Percentiles rank a stretch among this genome's conserved stretches.
Evolutionary conservation across 176 grass and related monocot species (phyloP).

Genomic region (Tillandsia fasciculata): DNA sequence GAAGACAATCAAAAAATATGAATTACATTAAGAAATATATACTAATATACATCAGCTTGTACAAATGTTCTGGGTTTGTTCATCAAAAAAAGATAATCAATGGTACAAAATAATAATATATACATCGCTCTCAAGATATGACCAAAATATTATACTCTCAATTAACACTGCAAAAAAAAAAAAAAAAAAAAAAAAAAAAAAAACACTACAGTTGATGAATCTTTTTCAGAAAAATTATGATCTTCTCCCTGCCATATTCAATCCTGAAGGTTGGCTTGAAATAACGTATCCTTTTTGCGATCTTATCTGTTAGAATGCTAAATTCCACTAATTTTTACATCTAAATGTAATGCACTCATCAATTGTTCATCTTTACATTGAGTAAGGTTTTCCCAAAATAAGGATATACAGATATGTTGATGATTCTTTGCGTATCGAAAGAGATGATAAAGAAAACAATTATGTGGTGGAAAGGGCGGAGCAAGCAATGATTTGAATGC

Average conservation of each 20-base stretch:
- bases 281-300: slow-evolving; percentile 84
- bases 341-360: neutral
- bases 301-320: too few relatives aligned
- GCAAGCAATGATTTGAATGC: slow-evolving; percentile 22
- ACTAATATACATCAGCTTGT: too few relatives aligned
- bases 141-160: neutral
- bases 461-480: slow-evolving; percentile 73
- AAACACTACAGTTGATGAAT: slow-evolving; percentile 51
- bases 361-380: neutral
- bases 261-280: slow-evolving; percentile 95
- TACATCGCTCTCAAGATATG: neutral
- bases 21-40: too few relatives aligned
- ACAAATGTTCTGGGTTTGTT: too few relatives aligned
- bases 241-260: slow-evolving; percentile 73
- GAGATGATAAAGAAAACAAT: slow-evolving; percentile 85
- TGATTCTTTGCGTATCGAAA: slow-evolving; percentile 56
- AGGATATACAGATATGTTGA: slow-evolving; percentile 61
- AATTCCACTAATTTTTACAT: neutral
- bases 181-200: too few relatives aligned
- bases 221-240: slow-evolving; percentile 83
- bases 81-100: too few relatives aligned
- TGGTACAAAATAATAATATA: too few relatives aligned
- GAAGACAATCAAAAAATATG: too few relatives aligned
- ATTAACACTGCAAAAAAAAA: neutral
- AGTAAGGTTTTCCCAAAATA: slow-evolving; percentile 17